A percentile compares a stretch with the other conserved stretches of the same genome.
Conservation (phyloP, 2,329 filamentous ascomycete species). For the Claviceps africana region DNA sequence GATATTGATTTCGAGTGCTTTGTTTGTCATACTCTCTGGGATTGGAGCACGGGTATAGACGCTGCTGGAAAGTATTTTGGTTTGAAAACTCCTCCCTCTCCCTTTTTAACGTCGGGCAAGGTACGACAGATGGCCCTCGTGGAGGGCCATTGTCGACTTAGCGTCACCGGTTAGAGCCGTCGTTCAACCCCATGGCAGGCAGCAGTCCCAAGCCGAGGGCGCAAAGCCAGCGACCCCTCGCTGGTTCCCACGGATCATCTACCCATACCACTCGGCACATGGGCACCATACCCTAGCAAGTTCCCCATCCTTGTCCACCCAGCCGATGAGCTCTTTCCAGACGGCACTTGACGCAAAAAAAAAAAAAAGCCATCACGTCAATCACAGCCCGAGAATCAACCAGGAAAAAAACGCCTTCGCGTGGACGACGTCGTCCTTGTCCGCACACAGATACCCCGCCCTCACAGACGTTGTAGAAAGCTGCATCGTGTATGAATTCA, state of each 20-base stretch:
- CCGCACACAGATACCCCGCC: too few relatives aligned
- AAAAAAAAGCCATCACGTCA: neutral
- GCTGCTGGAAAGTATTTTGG: neutral
- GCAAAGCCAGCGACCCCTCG: neutral
- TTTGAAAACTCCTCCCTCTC: neutral
- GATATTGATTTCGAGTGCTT: slow-evolving; percentile 15
- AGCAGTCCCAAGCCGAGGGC: neutral
- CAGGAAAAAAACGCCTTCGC: neutral
- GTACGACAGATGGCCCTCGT: neutral
- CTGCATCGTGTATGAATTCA: neutral
- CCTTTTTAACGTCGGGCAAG: neutral
- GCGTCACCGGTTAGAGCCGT: neutral
- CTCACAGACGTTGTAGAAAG: neutral
- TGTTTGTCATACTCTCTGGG: neutral
- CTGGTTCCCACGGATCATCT: neutral
- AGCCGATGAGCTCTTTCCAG: neutral
- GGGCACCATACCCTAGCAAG: neutral
- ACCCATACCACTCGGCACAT: neutral
- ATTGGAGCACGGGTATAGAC: neutral
- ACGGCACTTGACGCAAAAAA: neutral
- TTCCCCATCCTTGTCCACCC: neutral
- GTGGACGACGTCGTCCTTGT: neutral
- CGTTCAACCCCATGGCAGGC: neutral
- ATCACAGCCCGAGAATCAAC: neutral
- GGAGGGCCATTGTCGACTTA: neutral